Percentiles rank a stretch among this genome's conserved stretches.
Conservation (phyloP, 192 early-diverging fungal species). For the Coemansia sp. region DNA sequence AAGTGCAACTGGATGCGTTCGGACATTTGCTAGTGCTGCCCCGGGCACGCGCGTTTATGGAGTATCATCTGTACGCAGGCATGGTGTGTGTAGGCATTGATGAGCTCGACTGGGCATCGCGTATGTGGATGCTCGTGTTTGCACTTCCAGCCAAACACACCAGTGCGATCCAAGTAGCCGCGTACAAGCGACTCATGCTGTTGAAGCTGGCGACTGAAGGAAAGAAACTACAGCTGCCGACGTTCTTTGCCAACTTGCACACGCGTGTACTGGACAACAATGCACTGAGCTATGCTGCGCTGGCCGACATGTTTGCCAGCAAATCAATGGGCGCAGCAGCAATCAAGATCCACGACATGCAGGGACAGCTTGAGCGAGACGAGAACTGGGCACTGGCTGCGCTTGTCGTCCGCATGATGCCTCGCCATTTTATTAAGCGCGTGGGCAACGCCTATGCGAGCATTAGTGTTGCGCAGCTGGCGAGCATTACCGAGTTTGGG, state of each 20-base stretch:
- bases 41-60: slow-evolving; percentile 26
- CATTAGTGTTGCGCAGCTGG: slow-evolving; percentile 21
- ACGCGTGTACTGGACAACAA: slow-evolving; percentile 22
- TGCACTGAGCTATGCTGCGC: slow-evolving; percentile 11
- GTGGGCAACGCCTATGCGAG: slow-evolving; percentile 24
- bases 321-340: slow-evolving; percentile 11
- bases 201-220: slow-evolving; percentile 12
- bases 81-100: slow-evolving; percentile 42
- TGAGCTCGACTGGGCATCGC: slow-evolving; percentile 16
- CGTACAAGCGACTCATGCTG: slow-evolving; percentile 41
- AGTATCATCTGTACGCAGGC: slow-evolving; percentile 39
- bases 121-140: slow-evolving; percentile 40
- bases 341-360: slow-evolving; percentile 12
- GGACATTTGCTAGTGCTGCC: slow-evolving; percentile 8
- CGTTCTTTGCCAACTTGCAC: slow-evolving; percentile 34
- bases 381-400: slow-evolving; percentile 26
- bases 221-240: slow-evolving; percentile 14
- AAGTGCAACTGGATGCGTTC: slow-evolving; percentile 24
- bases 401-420: slow-evolving; percentile 15
- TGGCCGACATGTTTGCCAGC: slow-evolving; percentile 23
- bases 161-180: slow-evolving; percentile 35
- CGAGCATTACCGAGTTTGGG: slow-evolving; percentile 24
- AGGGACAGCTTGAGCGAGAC: slow-evolving; percentile 7
- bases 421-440: slow-evolving; percentile 26
- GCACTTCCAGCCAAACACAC: slow-evolving; percentile 30